phyloP scores from a whole-genome alignment of 139 green algal species.

The Chlorella vulgaris region DNA sequence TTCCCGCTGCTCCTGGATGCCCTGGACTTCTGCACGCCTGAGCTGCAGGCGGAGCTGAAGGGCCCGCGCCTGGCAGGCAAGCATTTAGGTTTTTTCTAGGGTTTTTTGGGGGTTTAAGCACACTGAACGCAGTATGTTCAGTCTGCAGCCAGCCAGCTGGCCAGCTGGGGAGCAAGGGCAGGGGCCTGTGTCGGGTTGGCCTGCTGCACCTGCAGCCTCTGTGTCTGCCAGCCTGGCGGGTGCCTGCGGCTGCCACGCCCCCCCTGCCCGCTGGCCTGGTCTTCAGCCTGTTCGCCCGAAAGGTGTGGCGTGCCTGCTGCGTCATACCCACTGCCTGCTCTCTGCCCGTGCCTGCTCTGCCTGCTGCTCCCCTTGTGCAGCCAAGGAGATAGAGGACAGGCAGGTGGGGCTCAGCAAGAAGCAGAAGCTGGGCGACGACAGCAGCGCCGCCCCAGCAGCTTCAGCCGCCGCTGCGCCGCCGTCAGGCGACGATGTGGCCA shows the following conservation, averaged over 20 bases:
- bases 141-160: neutral
- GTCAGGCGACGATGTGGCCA: conserved; percentile 53
- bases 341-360: no score
- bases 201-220: no score
- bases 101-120: no score
- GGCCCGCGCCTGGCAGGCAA: conserved; percentile 59
- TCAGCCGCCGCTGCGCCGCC: conserved; percentile 8
- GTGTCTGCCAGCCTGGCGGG: neutral
- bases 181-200: no score
- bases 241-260: neutral
- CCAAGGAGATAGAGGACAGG: conserved; percentile 57
- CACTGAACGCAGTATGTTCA: neutral
- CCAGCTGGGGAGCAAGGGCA: no score
- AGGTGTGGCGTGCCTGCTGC: no score
- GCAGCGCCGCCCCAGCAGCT: conserved; percentile 4
- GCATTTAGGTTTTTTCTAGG: no score
- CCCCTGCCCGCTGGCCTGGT: neutral
- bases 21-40: conserved; percentile 90
- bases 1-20: conserved; percentile 91
- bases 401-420: conserved; percentile 42
- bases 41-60: conserved; percentile 85
- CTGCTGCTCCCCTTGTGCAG: conserved; percentile 17
- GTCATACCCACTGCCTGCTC: no score
- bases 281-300: no score
- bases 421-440: conserved; percentile 38